Base-by-base conservation (phyloP, 2,329 filamentous ascomycete species). In the Tolypocladium pustulatum region DNA sequence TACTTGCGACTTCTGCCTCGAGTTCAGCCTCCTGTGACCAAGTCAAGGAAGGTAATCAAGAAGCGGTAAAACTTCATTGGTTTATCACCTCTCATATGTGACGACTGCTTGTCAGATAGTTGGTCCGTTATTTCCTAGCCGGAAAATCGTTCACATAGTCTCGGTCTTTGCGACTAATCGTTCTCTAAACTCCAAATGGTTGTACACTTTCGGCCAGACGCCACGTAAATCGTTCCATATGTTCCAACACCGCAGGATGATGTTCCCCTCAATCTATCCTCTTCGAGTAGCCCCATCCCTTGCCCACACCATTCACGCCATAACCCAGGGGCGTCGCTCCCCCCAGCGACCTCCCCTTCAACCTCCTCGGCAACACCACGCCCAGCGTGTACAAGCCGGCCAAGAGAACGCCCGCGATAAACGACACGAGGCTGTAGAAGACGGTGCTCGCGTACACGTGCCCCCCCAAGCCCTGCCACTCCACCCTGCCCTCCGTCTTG, bases 391-490 rank as follows among this genome's bases (percentile, higher is more conserved):
- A 87, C 58, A 81, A 81, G 38, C 75, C 80, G 4, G 80, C 78
- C 2, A 79, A 74, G 13, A 82, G 68, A 2, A 75, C 71, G 10
- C 84, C 84, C 0, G 83, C 81, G 15, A 78, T 70, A 64, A 86
- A 86, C 8, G 81, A 81, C 2, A 85, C 76, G 12, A 86, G 64
- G 59, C 79, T 77, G 71, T 87, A 87, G 61, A 86, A 86, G 0
- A 86, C 71, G 37, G 83, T 86, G 69, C 82, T 84, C 9, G 82
- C 81, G 67, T 83, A 85, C 37, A 86, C 77, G 63, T 86, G 83
- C 0, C 83, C 82, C 20, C 84, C 83, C 72, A 87, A 79, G 4
- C 84, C 84, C 60, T 81, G 77, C 84, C 84, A 87, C 71, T 85
- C 82, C 7, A 87, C 82, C 61, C 75, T 78, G 13, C 84, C 84